Evolutionary conservation across 2,329 filamentous ascomycete genomes (phyloP), one percentile per base, ranked within the genome.

Genomic region (Colletotrichum melonis): DNA sequence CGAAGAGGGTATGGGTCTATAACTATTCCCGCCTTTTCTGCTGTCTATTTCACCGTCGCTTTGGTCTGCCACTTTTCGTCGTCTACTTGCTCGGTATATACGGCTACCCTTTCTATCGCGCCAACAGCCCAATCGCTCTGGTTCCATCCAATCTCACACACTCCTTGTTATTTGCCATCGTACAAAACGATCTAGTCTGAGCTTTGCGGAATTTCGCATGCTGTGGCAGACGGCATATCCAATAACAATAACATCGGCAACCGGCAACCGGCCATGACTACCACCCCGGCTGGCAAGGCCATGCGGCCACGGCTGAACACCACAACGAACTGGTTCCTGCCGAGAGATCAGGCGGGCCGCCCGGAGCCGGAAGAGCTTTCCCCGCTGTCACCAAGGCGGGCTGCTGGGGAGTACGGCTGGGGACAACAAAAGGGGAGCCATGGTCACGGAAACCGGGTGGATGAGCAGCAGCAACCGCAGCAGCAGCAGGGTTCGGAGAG

Each of bases 381-480:
- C 12, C 68, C 57, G 52, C 38, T 49, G 0, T 67, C 68, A n/a
- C 38, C 52, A 16, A 52, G 28, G 38, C 38, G 49, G 11, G 67
- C 52, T 7, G 7, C 60, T 35, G 55, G 24, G 26, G 46, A 69
- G 16, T 59, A 24, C 26, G 32, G 9, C 19, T 42, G 71, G 56
- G 67, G 49, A 49, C 32, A 68, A 63, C 66, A 66, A 73, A 70
- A 73, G 28, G 67, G 49, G 46, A 24, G 30, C 62, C 56, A 46
- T 11, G 60, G 56, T 8, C n/a, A 16, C 57, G 32, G n/a, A 12
- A 32, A 49, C 28, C n/a, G 14, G 9, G n/a, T 16, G 3, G 69
- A 55, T 26, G 38, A 9, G 24, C 57, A 28, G 30, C 56, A 24
- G 12, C 49, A 26, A 30, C 30, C 42, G 7, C 16, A 26, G 55